Evolutionary conservation across 331 rosid genomes (phyloP).

Genomic region (Spiraea crenata): DNA sequence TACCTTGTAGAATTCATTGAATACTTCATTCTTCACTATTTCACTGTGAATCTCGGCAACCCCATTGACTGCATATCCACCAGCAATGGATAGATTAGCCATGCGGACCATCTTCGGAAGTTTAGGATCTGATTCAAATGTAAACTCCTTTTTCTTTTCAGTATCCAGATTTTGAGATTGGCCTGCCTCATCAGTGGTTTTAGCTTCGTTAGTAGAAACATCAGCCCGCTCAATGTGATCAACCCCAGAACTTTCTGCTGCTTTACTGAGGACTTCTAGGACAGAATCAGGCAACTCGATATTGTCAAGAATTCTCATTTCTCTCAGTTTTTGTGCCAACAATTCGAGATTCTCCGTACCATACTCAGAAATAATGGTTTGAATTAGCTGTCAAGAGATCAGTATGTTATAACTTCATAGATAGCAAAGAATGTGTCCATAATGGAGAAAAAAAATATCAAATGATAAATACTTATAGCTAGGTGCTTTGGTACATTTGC

Average conservation of each 20-base stretch:
- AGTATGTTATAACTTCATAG: neutral
- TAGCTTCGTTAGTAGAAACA: conserved; percentile 17
- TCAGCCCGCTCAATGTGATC: conserved; percentile 37
- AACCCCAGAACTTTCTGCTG: conserved; percentile 36
- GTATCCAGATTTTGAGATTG: conserved; percentile 16
- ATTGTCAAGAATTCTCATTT: conserved; percentile 87
- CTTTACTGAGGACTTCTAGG: conserved; percentile 48
- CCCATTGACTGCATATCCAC: conserved; percentile 96
- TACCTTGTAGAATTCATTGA: conserved; percentile 82
- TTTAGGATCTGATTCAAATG: conserved; percentile 40
- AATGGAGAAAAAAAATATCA: neutral
- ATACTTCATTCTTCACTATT: conserved; percentile 88
- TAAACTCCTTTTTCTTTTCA: neutral
- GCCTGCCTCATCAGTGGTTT: conserved; percentile 14
- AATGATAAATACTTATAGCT: neutral
- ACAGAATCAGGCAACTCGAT: conserved; percentile 67
- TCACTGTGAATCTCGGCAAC: conserved; percentile 96
- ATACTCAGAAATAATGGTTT: conserved; percentile 64
- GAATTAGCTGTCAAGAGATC: conserved; percentile 54
- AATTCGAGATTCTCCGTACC: conserved; percentile 57
- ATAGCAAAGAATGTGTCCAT: neutral
- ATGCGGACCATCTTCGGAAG: conserved; percentile 47
- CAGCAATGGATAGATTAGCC: conserved; percentile 24
- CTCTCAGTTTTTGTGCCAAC: conserved; percentile 67
- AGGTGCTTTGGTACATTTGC: neutral